Evolutionary conservation across 768 basidiomycete genomes (phyloP).

Genomic region (Calocybe cyanea): DNA sequence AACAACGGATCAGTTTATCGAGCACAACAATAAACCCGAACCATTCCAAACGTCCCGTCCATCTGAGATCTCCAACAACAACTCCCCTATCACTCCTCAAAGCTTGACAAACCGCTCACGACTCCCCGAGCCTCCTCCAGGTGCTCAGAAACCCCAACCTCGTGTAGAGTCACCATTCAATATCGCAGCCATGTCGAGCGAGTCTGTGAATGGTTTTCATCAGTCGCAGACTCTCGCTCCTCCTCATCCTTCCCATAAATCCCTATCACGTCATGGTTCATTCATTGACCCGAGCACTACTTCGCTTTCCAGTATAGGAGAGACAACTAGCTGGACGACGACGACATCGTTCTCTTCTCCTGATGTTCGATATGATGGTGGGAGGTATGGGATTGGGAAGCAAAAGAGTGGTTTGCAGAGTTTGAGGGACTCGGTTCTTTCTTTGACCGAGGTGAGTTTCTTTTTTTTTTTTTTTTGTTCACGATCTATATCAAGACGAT

Average conservation of each 20-base stretch:
- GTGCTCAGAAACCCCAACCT: neutral
- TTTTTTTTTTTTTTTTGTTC: neutral
- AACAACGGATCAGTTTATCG: neutral
- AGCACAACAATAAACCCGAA: neutral
- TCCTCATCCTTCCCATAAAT: constrained; percentile 8
- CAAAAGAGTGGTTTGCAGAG: neutral
- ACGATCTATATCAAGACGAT: too few relatives aligned
- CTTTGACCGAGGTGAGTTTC: constrained; percentile 6
- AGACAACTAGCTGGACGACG: constrained; percentile 4
- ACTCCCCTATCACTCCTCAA: constrained; percentile 2
- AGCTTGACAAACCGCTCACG: neutral
- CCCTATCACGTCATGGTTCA: constrained; percentile 9
- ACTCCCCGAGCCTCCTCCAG: neutral
- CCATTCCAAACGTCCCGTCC: neutral
- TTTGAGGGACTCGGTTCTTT: neutral
- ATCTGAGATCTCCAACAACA: neutral
- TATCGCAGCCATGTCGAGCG: neutral
- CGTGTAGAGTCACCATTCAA: constrained; percentile 4
- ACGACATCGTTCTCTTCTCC: too few relatives aligned
- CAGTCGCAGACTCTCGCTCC: constrained; percentile 7
- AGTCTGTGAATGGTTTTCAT: constrained; percentile 4
- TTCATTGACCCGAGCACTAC: constrained; percentile 1
- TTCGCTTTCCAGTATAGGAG: constrained; percentile 7
- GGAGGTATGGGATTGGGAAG: neutral
- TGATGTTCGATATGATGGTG: constrained; percentile 5